Conservation (phyloP, 1,139 yeast species). For the Scheffersomyces lignicola region DNA sequence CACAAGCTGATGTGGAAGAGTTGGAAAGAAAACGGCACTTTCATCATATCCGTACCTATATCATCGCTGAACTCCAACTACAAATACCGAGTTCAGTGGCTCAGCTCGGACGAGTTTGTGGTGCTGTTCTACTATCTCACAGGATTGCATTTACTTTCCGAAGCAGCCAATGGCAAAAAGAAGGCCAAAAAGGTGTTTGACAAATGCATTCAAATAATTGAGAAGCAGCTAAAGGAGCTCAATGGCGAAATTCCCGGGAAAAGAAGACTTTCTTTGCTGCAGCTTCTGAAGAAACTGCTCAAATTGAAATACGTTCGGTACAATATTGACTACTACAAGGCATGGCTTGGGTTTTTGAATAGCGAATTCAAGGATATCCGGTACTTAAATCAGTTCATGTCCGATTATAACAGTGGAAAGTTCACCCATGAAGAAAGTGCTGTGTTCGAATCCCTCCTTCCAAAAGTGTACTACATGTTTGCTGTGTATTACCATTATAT, state of each 20-base stretch:
- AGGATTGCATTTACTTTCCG: constrained; percentile 36
- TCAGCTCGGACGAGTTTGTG: constrained; percentile 42
- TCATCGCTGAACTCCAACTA: constrained; percentile 3
- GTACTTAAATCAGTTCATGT: constrained; percentile 31
- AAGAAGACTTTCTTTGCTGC: constrained; percentile 17
- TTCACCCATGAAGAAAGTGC: constrained; percentile 31
- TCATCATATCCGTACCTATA: constrained; percentile 14
- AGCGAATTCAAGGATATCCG: constrained; percentile 26
- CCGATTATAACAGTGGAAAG: constrained; percentile 26
- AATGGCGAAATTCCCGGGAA: constrained; percentile 8
- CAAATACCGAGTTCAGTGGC: constrained; percentile 31
- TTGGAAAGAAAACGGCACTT: constrained; percentile 28
- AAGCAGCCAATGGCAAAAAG: constrained; percentile 19
- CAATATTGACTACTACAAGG: constrained; percentile 30
- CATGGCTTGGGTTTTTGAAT: constrained; percentile 32
- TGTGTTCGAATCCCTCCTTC: constrained; percentile 31
- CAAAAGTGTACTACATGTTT: constrained; percentile 35
- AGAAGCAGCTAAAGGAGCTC: constrained; percentile 23
- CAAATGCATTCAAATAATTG: constrained; percentile 32
- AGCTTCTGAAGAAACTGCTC: constrained; percentile 19
- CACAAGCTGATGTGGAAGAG: constrained; percentile 19
- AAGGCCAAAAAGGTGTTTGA: constrained; percentile 35
- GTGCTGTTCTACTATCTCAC: constrained; percentile 39
- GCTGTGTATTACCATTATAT: constrained; percentile 38
- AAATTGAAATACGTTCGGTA: constrained; percentile 25